Percentiles rank a stretch among this genome's conserved stretches.
Evolutionary conservation across 345 rosid genomes (phyloP).

Genomic region (Hypericum androsaemum): DNA sequence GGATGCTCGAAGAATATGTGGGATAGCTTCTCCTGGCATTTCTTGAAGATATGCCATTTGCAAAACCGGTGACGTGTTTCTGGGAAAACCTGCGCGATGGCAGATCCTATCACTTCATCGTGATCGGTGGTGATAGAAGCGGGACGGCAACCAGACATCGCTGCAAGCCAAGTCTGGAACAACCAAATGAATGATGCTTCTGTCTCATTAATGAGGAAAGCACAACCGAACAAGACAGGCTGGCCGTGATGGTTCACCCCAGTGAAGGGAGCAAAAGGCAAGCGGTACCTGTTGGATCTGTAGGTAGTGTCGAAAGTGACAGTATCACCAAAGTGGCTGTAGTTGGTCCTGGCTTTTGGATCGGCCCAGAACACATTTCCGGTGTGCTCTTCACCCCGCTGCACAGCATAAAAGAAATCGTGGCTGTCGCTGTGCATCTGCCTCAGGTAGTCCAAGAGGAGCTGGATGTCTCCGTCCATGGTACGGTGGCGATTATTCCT

Average conservation of each 20-base stretch:
- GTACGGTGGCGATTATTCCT: slow-evolving; percentile 33
- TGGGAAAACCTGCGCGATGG: slow-evolving; percentile 33
- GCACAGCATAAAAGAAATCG: slow-evolving; percentile 32
- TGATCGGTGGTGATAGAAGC: slow-evolving; percentile 38
- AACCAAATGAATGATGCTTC: slow-evolving; percentile 43
- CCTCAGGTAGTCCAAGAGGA: slow-evolving; percentile 30
- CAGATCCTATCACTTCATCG: slow-evolving; percentile 31
- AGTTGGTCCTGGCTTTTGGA: slow-evolving; percentile 27
- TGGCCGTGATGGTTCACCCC: slow-evolving; percentile 45
- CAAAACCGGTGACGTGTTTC: slow-evolving; percentile 35
- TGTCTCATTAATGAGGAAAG: slow-evolving; percentile 33
- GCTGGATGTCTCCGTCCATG: slow-evolving; percentile 28
- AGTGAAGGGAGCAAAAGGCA: slow-evolving; percentile 40
- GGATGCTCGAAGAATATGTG: slow-evolving; percentile 29
- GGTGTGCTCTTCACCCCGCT: slow-evolving; percentile 25
- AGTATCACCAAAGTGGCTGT: slow-evolving; percentile 32
- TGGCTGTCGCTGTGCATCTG: slow-evolving; percentile 32
- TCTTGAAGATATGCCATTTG: slow-evolving; percentile 29
- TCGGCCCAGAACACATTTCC: slow-evolving; percentile 44
- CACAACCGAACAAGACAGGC: slow-evolving; percentile 41
- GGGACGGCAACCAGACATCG: slow-evolving; percentile 33
- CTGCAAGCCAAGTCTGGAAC: slow-evolving; percentile 33
- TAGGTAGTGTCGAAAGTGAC: slow-evolving; percentile 34
- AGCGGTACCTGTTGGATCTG: slow-evolving; percentile 27
- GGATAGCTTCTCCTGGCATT: slow-evolving; percentile 33